Evolutionary conservation across 1,139 yeast genomes (phyloP).

Genomic region (Petasospora rhodanensis): DNA sequence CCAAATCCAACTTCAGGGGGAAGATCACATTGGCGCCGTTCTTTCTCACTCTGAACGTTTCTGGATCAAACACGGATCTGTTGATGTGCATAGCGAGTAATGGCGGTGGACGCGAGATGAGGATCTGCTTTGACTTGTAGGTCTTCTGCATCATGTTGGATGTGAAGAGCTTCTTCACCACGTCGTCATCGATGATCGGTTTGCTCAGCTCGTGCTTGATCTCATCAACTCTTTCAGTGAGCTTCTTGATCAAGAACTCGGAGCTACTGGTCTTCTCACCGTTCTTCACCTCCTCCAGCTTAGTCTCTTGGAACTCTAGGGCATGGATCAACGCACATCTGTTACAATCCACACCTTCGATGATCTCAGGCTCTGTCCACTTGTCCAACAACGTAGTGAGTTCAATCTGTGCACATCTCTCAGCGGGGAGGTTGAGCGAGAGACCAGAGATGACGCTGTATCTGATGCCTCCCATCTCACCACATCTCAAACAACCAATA

Average conservation of each 20-base stretch:
- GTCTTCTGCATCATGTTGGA: conserved; percentile 72
- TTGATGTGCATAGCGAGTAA: conserved; percentile 81
- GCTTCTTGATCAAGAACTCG: conserved; percentile 41
- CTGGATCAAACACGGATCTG: conserved; percentile 86
- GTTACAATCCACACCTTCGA: conserved; percentile 90
- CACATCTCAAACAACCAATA: conserved; percentile 84
- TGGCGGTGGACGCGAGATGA: conserved; percentile 80
- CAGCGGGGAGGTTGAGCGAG: conserved; percentile 62
- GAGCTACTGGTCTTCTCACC: too few relatives aligned
- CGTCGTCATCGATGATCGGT: conserved; percentile 74
- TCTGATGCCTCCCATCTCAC: conserved; percentile 89
- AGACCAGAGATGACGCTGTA: conserved; percentile 78
- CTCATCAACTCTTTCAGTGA: conserved; percentile 47
- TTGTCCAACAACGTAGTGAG: conserved; percentile 58
- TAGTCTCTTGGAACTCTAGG: conserved; percentile 42
- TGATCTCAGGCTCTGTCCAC: conserved; percentile 78
- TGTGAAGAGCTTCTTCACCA: conserved; percentile 67
- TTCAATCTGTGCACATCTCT: conserved; percentile 38
- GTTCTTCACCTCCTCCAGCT: conserved; percentile 34
- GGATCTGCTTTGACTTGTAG: conserved; percentile 77
- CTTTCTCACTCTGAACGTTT: conserved; percentile 77
- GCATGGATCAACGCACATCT: conserved; percentile 77
- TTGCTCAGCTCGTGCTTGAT: conserved; percentile 55
- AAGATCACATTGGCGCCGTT: conserved; percentile 79
- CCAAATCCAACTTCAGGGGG: conserved; percentile 61